Percentiles rank a stretch among this genome's conserved stretches.
phyloP scores from a whole-genome alignment of 2,329 filamentous ascomycete species.

The Trematosphaeria pertusa region DNA sequence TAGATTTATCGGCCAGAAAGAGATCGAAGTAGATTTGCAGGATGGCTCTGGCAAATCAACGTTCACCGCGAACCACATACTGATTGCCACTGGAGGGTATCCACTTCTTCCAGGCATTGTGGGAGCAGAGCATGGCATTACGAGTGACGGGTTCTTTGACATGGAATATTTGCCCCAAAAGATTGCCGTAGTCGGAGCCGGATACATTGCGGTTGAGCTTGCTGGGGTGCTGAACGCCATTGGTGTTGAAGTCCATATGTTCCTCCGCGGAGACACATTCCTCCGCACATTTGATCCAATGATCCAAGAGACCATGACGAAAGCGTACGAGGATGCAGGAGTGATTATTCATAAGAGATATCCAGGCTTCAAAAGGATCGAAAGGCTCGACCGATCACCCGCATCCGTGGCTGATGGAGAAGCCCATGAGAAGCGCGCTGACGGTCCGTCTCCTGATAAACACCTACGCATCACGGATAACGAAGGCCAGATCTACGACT shows the following conservation, averaged over 20 bases:
- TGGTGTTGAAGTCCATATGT: slow-evolving; percentile 80
- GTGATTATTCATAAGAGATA: slow-evolving; percentile 72
- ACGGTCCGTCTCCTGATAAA: slow-evolving; percentile 18
- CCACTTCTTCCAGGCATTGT: slow-evolving; percentile 73
- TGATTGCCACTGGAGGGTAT: slow-evolving; percentile 76
- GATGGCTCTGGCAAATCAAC: slow-evolving; percentile 70
- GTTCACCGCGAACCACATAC: slow-evolving; percentile 79
- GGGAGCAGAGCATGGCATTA: slow-evolving; percentile 69
- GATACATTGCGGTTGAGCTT: slow-evolving; percentile 79
- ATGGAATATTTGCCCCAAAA: slow-evolving; percentile 77
- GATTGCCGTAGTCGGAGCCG: slow-evolving; percentile 79
- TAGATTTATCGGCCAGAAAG: slow-evolving; percentile 69
- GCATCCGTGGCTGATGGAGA: slow-evolving; percentile 60
- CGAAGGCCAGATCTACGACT: slow-evolving; percentile 62
- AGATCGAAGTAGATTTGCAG: slow-evolving; percentile 73
- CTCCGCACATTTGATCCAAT: slow-evolving; percentile 80
- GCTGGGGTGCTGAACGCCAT: slow-evolving; percentile 81
- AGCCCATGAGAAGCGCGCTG: slow-evolving; percentile 56
- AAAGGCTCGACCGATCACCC: slow-evolving; percentile 35
- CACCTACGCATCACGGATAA: slow-evolving; percentile 58
- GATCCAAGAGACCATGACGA: slow-evolving; percentile 76
- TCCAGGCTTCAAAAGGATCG: slow-evolving; percentile 71
- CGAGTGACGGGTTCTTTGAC: slow-evolving; percentile 85
- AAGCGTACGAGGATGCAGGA: slow-evolving; percentile 78
- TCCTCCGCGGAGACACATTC: slow-evolving; percentile 79